Conservation (phyloP, 2,329 filamentous ascomycete genomes). For the Coniochaeta sp. region DNA sequence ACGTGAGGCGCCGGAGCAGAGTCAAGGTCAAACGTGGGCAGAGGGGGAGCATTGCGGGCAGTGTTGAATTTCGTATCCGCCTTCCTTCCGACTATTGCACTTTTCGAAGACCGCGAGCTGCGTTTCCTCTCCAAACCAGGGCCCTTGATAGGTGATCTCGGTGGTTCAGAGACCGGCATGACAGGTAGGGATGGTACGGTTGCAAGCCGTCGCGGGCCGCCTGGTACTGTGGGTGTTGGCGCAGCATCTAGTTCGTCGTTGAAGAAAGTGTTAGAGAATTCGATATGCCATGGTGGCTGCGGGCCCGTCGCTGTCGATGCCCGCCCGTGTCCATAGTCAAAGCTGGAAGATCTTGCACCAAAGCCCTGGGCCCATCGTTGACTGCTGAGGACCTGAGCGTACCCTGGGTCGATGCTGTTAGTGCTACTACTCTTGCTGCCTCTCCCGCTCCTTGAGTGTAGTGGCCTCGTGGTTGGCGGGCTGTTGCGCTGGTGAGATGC, state of each 20-base stretch:
- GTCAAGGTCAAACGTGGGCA: constrained; percentile 30
- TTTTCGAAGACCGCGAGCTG: constrained; percentile 50
- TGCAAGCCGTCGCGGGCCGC: constrained; percentile 55
- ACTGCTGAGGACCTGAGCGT: constrained; percentile 47
- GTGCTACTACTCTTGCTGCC: constrained; percentile 69
- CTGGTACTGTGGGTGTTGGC: constrained; percentile 77
- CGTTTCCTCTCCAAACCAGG: constrained; percentile 41
- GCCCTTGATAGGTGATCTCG: constrained; percentile 23
- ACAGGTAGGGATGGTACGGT: constrained; percentile 25
- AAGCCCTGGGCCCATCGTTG: constrained; percentile 50
- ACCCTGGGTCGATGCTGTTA: constrained; percentile 59
- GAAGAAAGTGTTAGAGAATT: constrained; percentile 41
- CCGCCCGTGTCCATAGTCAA: constrained; percentile 56
- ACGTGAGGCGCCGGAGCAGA: constrained; percentile 51
- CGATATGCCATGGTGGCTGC: constrained; percentile 33
- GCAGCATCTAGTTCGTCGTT: constrained; percentile 66
- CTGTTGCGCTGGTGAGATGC: constrained; percentile 26
- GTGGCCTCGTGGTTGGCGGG: constrained; percentile 31
- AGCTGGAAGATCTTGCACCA: constrained; percentile 59
- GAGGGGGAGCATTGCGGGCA: constrained; percentile 18
- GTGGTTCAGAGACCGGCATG: constrained; percentile 31
- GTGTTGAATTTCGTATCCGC: constrained; percentile 18
- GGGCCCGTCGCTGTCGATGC: constrained; percentile 16
- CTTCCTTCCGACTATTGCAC: constrained; percentile 29
- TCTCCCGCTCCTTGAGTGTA: constrained; percentile 51